Evolutionary conservation across 2,329 filamentous ascomycete species (phyloP).

Genomic region (Coniochaeta sp.): DNA sequence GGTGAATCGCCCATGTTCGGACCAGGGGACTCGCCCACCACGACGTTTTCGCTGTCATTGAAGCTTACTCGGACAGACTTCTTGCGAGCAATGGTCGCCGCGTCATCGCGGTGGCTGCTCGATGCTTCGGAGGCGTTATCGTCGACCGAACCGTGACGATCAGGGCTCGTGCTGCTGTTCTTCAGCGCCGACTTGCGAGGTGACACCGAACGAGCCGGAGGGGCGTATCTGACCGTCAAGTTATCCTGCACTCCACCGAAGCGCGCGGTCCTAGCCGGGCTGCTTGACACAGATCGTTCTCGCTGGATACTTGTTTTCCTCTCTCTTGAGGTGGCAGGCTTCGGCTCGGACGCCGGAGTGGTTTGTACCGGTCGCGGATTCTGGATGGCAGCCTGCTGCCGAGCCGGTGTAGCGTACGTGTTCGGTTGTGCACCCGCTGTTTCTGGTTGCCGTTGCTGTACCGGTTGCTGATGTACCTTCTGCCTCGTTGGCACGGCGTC

Average conservation of each 20-base stretch:
- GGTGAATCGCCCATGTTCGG: constrained; percentile 31
- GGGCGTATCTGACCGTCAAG: constrained; percentile 56
- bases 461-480: constrained; percentile 14
- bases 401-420: neutral
- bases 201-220: constrained; percentile 63
- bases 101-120: constrained; percentile 27
- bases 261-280: constrained; percentile 60
- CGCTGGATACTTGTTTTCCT: constrained; percentile 10
- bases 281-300: constrained; percentile 42
- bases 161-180: constrained; percentile 47
- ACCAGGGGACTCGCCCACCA: constrained; percentile 41
- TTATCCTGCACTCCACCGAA: constrained; percentile 54
- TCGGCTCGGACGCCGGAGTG: constrained; percentile 3
- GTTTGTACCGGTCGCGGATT: neutral
- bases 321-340: constrained; percentile 8
- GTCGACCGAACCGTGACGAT: constrained; percentile 39
- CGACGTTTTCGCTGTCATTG: constrained; percentile 55
- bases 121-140: constrained; percentile 37
- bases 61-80: constrained; percentile 73
- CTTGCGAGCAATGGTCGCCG: constrained; percentile 39
- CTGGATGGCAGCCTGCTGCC: neutral
- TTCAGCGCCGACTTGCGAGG: constrained; percentile 75
- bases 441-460: constrained; percentile 6
- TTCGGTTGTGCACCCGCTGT: neutral
- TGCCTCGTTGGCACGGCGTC: constrained; percentile 29